Evolutionary conservation across 768 basidiomycete genomes (phyloP), one percentile per base, ranked within the genome.

Genomic region (Boletus rubroflammeus): DNA sequence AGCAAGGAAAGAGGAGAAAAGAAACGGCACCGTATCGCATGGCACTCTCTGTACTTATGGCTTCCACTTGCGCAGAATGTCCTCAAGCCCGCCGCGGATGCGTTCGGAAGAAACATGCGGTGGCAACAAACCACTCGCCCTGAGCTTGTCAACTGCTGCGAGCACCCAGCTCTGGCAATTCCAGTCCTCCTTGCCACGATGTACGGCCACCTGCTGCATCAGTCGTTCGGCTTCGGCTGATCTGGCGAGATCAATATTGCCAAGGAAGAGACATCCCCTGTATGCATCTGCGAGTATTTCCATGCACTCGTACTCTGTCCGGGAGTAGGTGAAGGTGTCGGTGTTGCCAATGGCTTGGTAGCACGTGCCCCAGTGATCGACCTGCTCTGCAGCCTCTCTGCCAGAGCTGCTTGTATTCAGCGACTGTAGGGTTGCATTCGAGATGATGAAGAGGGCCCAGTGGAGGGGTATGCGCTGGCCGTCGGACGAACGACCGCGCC

Each of bases 351-450:
- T 62, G 50, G 59, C 62, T 32, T 69, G 67, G 46, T 67, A 54
- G 40, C 68, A 70, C n/a, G 60, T 66, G 45, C 67, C 67, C 60
- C 64, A 69, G 56, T 69, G 67, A 50, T 68, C 69, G 45, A 62
- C 56, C 41, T 55, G 55, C 43, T 60, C 67, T 7, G 67, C 50
- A 5, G 47, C 55, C 9, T 63, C 62, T 44, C 54, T 65, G 21
- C 68, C 61, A 5, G 59, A 44, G 45, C 58, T 67, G 47, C 60
- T 68, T 10, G 31, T 31, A 0, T 31, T 39, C 50, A 70, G 53
- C 1, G 68, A 70, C 26, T 58, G 42, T 3, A 10, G 6, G 25
- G 59, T 60, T n/a, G 67, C 63, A 25, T 67, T 65, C 29, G 60
- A 50, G 32, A 68, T 56, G 47, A 67, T 57, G 36, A 68, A 68